Evolutionary conservation across 1,284 basidiomycete genomes (phyloP).

Genomic region (Pisolithus thermaeus): DNA sequence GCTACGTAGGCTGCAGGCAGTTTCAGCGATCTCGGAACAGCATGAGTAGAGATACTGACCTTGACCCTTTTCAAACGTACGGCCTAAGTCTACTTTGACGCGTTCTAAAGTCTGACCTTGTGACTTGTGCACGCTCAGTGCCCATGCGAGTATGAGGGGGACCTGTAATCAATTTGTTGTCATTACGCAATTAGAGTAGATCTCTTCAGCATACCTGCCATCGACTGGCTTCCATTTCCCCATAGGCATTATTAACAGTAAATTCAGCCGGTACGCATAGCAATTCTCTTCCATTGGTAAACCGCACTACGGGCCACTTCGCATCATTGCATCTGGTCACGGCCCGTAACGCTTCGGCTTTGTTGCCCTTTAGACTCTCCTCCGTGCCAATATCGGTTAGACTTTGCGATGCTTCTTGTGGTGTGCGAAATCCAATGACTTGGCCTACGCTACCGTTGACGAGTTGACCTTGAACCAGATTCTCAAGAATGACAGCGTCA

Average conservation of each 20-base stretch:
- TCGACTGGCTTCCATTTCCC: slow-evolving; percentile 47
- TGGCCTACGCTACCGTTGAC: slow-evolving; percentile 90
- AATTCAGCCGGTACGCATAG: slow-evolving; percentile 51
- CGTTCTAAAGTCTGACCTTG: slow-evolving; percentile 81
- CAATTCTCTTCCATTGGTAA: slow-evolving; percentile 38
- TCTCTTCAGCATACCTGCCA: slow-evolving; percentile 36
- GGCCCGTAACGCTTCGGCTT: slow-evolving; percentile 14
- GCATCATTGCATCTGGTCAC: slow-evolving; percentile 24
- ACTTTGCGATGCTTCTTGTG: slow-evolving; percentile 39
- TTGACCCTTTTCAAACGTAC: slow-evolving; percentile 80
- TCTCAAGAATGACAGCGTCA: slow-evolving; percentile 29
- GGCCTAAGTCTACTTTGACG: slow-evolving; percentile 62
- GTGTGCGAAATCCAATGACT: slow-evolving; percentile 61
- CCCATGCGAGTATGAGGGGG: slow-evolving; percentile 77
- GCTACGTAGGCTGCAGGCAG: slow-evolving; percentile 79
- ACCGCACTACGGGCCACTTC: slow-evolving; percentile 53
- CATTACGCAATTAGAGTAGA: not conserved
- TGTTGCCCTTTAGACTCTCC: slow-evolving; percentile 27
- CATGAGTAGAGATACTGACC: slow-evolving; percentile 31
- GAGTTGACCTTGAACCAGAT: slow-evolving; percentile 50
- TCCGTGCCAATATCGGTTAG: slow-evolving; percentile 36
- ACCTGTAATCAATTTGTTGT: slow-evolving; percentile 37
- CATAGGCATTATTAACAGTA: slow-evolving; percentile 50
- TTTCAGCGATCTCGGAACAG: slow-evolving; percentile 1
- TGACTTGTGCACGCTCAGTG: slow-evolving; percentile 81